phyloP scores from a whole-genome alignment of 139 green algal genomes.

The Bryopsis sp. region DNA sequence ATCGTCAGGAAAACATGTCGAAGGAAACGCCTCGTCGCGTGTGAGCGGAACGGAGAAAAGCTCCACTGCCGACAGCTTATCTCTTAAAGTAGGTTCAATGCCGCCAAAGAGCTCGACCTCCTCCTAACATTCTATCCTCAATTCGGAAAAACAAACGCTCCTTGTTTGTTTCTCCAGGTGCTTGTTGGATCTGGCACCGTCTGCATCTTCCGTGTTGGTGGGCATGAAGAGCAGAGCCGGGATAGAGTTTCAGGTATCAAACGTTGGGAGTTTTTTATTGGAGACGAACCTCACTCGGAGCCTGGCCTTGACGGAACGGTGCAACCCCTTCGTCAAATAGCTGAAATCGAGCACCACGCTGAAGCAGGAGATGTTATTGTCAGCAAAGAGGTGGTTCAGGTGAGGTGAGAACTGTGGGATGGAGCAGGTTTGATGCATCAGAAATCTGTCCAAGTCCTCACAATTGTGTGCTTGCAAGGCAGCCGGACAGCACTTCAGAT shows the following conservation, averaged over 20 bases:
- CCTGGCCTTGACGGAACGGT: conserved; percentile 17
- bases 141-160: too few relatives aligned
- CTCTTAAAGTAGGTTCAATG: too few relatives aligned
- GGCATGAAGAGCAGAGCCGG: conserved; percentile 30
- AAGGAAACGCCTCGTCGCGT: too few relatives aligned
- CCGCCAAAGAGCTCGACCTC: too few relatives aligned
- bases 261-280: conserved; percentile 74
- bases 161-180: conserved; percentile 40
- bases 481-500: too few relatives aligned
- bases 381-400: conserved; percentile 36
- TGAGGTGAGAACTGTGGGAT: background rate
- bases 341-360: conserved; percentile 31
- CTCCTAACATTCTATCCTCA: too few relatives aligned
- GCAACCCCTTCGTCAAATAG: conserved; percentile 39
- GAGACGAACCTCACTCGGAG: conserved; percentile 30
- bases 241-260: conserved; percentile 26
- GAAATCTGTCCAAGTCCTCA: too few relatives aligned
- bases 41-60: too few relatives aligned
- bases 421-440: background rate
- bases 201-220: conserved; percentile 54
- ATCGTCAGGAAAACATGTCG: too few relatives aligned
- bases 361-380: conserved; percentile 40
- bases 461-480: too few relatives aligned
- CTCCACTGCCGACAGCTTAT: too few relatives aligned
- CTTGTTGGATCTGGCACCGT: conserved; percentile 44